A percentile compares a stretch with the other conserved stretches of the same genome.
phyloP scores from a whole-genome alignment of 2,329 filamentous ascomycete genomes.

The Trichoderma sp. region DNA sequence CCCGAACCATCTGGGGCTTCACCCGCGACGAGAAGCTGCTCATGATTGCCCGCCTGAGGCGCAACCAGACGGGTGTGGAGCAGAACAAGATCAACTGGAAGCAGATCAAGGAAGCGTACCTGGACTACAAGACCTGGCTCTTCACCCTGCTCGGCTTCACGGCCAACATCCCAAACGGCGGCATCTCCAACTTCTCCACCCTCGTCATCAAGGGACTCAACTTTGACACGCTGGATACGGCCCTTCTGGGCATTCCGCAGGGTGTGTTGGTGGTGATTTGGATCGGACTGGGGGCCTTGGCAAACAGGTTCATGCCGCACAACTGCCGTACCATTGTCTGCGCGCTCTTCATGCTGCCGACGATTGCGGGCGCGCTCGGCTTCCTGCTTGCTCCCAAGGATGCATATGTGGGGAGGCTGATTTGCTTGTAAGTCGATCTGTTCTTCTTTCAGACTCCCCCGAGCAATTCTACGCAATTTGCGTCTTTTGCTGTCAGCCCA shows the following conservation, averaged over 20 bases:
- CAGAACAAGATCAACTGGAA: constrained; percentile 57
- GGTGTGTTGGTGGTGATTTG: constrained; percentile 43
- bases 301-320: constrained; percentile 45
- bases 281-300: constrained; percentile 47
- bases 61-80: constrained; percentile 62
- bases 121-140: constrained; percentile 61
- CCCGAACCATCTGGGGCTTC: constrained; percentile 56
- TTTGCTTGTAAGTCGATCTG: constrained; percentile 50
- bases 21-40: constrained; percentile 54
- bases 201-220: constrained; percentile 64
- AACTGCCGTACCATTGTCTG: constrained; percentile 57
- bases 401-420: constrained; percentile 55
- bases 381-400: constrained; percentile 55
- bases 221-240: constrained; percentile 46
- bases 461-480: too few relatives aligned
- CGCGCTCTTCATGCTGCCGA: constrained; percentile 59
- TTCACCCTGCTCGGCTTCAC: constrained; percentile 58
- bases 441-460: too few relatives aligned
- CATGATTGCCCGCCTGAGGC: constrained; percentile 56
- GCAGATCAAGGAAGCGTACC: constrained; percentile 59
- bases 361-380: constrained; percentile 60
- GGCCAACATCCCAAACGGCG: constrained; percentile 59
- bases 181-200: constrained; percentile 61
- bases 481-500: too few relatives aligned
- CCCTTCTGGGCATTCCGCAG: constrained; percentile 45